Evolutionary conservation across 495 filamentous ascomycete genomes (phyloP), one percentile per base, ranked within the genome.

Genomic region (Xylaria sp.): DNA sequence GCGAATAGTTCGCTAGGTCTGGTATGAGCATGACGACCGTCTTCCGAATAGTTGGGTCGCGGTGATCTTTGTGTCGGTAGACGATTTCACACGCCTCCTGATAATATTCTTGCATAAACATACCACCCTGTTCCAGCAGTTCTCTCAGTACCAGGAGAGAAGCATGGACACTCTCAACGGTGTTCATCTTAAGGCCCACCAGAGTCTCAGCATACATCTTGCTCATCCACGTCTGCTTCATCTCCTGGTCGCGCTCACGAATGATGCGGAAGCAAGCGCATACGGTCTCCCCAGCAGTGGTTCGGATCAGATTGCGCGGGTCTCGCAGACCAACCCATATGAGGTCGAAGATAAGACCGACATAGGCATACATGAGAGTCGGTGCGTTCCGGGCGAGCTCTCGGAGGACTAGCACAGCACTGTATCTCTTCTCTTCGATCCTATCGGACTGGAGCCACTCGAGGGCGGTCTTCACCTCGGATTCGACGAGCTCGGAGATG

Each of bases 391-490:
- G 88, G 14, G 93, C 94, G 41, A 99, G 86, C 77, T 98, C 95
- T 44, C 93, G 88, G 43, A 99, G 89, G 24, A 96, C 90, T 21
- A 99, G 86, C 29, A 97, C 95, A 5, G 96, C 95, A 41, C 92
- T 92, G 79, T 97, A 98, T 52, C 96, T 89, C 72, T 96, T 85
- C 72, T 93, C 93, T 82, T 99, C 96, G 75, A 96, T 90, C 33
- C 95, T 88, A 72, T 98, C 97, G n/a, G 92, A 92, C 75, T 98
- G 95, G 59, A 99, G 85, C 92, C 93, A 97, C 82, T 99, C 96
- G 50, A 98, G 82, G 0, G 96, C 95, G 11, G 93, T 92, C 77
- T 97, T 94, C 52, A 98, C 93, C 78, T 99, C 97, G 70, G 94
- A 93, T 74, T 99, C 96, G 50, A 99, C 97, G 52, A 99, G 84